Conservation (phyloP, 345 rosid genomes). For the Camelina neglecta region DNA sequence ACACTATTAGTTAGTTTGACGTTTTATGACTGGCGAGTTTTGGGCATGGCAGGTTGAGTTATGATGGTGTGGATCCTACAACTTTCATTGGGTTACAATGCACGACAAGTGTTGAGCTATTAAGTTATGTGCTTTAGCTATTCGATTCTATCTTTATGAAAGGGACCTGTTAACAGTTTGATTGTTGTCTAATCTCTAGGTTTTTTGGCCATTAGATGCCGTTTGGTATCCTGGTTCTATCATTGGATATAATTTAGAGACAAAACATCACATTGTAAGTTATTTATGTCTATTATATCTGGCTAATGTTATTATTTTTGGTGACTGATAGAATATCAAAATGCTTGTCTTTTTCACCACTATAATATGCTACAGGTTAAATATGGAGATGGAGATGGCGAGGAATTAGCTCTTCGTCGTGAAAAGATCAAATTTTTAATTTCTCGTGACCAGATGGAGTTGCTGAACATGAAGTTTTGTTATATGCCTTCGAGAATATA, state of each 20-base stretch:
- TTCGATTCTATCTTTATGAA: not conserved
- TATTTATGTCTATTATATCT: constrained; percentile 22
- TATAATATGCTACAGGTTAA: constrained; percentile 59
- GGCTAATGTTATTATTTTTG: constrained; percentile 13
- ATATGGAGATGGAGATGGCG: constrained; percentile 87
- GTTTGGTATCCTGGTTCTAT: constrained; percentile 85
- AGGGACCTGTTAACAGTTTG: constrained; percentile 22
- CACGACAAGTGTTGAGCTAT: constrained; percentile 66
- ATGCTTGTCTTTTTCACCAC: constrained; percentile 26
- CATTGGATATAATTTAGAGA: constrained; percentile 66
- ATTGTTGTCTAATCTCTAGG: constrained; percentile 55
- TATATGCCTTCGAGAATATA: constrained; percentile 83
- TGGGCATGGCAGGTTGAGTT: constrained; percentile 65
- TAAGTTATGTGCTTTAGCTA: constrained; percentile 11
- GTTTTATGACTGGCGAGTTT: constrained; percentile 6
- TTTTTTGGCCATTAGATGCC: constrained; percentile 97
- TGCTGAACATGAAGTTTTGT: constrained; percentile 56
- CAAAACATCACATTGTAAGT: constrained; percentile 69
- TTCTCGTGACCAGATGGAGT: constrained; percentile 75
- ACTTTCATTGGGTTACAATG: constrained; percentile 76
- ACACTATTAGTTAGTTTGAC: not conserved
- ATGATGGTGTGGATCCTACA: constrained; percentile 72
- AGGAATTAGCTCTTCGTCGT: constrained; percentile 66
- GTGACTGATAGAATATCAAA: constrained; percentile 11
- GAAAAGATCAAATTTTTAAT: constrained; percentile 71